Evolutionary conservation across 305 asterid genomes (phyloP), one percentile per base, ranked within the genome.

Genomic region (Rubia balearica): DNA sequence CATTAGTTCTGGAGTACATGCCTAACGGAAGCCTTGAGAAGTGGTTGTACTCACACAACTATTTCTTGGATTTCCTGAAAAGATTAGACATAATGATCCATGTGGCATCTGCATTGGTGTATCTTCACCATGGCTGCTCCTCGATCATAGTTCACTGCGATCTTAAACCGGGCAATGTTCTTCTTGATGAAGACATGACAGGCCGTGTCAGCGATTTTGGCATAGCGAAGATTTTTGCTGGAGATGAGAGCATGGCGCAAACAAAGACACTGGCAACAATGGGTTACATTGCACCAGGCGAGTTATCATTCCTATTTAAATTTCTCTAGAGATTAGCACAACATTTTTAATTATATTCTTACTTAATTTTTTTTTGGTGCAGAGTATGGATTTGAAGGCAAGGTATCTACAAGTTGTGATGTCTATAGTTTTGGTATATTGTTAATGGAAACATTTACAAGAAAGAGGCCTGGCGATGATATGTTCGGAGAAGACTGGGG

Each of bases 121-220:
- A 73, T 33, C 81, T 83, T 30, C 71, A 67, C 19, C 71, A 67
- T 27, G 61, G 46, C 2, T 14, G 24, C 19, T 67, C 45, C 14
- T 48, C 61, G 2, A 38, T 24, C 14, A 36, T 48, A 12, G 45
- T 67, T n/a, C 71, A 67, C 0, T 67, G 71, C 14, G 71, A 67
- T 67, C 10, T 67, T 5, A 67, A 67, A 14, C 71, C 71, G 1
- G 6, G 49, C 0, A 68, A 68, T 17, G 62, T 68, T 16, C 45
- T 68, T 10, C 48, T 68, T 0, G 83, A 77, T 5, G 62, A 71
- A 1, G 76, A 81, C 5, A 69, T 81, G 59, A 77, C 78, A 7
- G 84, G 75, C 0, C 76, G 74, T 57, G 69, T 77, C 17, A 53
- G 78, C 5, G 85, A 84, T 61, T 80, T 82, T 13, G 85, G 67